Base-by-base conservation (phyloP, 495 filamentous ascomycete genomes). In the Aspergillus haitiensis region DNA sequence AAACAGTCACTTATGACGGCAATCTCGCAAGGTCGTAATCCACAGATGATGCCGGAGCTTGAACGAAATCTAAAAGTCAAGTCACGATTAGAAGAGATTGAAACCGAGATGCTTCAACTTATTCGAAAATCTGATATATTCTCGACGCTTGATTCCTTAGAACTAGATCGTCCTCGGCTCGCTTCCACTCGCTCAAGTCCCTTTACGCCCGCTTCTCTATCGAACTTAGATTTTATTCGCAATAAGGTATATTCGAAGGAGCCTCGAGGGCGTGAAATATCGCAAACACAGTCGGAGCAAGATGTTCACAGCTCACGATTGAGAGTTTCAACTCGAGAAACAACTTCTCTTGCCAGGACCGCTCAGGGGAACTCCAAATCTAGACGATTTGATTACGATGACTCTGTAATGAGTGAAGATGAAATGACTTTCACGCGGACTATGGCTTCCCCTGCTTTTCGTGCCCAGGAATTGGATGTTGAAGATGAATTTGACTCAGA, bases 401-500 rank as follows among this genome's bases (percentile, higher is more conserved):
- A 68, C 16, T 42, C 59, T 13, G 59, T 61, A 54, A 52, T 54
- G 0, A 47, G 57, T 54, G 56, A 60, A 21, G 61, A 65, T 13
- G 77, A 79, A 21, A 69, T 76, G 15, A 52, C 68, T 35, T 77
- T 83, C 44, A 76, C 78, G 12, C 67, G 74, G 50, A 77, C 75
- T 40, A 82, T 82, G 79, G 80, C 73, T n/a, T 77, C 72, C 47
- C 72, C 72, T 2, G 49, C 54, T 0, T 65, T 68, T 52, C 49
- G 64, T 67, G 44, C 55, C 33, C 64, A 67, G 13, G 67, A 73
- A n/a, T 47, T 78, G 15, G 83, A 88, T 27, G 21, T 1, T 1
- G 21, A 27, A 27, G 21, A 27, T 58, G 85, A 88, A 15, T 88
- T 85, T 65, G 86, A 85, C 39, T 80, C 86, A 57, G 82, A 82